A percentile compares a stretch with the other conserved stretches of the same genome.
Evolutionary conservation across 2,329 filamentous ascomycete species (phyloP).

Genomic region (Penicillium sp.): DNA sequence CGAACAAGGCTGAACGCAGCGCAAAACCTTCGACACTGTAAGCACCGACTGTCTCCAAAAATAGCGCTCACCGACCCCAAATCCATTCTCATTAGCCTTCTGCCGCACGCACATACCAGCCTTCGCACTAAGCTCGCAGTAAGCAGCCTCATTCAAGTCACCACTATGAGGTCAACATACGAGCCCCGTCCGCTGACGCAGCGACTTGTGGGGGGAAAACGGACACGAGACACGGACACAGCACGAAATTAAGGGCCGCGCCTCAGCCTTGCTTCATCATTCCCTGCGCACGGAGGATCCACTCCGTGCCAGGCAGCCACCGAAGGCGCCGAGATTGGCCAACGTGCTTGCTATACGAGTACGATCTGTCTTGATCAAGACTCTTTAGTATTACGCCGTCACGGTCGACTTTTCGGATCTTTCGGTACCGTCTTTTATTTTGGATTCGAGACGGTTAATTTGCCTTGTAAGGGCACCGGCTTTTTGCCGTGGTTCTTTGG

Average conservation of each 20-base stretch:
- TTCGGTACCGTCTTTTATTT: not conserved
- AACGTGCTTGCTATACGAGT: not conserved
- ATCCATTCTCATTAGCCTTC: not conserved
- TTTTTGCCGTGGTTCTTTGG: not conserved
- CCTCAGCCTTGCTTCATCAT: conserved; percentile 9
- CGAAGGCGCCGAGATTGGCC: not conserved
- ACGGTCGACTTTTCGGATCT: conserved; percentile 1
- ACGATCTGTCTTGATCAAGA: not conserved
- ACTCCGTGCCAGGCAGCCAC: conserved; percentile 10
- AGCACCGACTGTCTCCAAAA: not conserved
- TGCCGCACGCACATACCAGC: not conserved
- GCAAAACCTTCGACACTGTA: not conserved
- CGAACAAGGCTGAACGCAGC: not conserved
- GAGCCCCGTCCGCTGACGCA: not conserved
- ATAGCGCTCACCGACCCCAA: not conserved
- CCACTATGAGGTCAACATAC: not conserved
- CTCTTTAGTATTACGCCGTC: conserved; percentile 1
- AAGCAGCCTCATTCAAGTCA: not conserved
- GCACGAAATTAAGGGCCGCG: not conserved
- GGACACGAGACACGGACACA: not conserved
- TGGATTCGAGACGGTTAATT: not conserved
- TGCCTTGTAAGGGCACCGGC: not conserved
- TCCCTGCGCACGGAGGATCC: conserved; percentile 7
- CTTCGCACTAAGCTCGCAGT: not conserved
- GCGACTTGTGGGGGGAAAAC: not conserved